These are phyloP conservation scores for Plicaturopsis crispa DNA, from an alignment of 768 basidiomycete species.

Conservation along the genomic window DNA sequence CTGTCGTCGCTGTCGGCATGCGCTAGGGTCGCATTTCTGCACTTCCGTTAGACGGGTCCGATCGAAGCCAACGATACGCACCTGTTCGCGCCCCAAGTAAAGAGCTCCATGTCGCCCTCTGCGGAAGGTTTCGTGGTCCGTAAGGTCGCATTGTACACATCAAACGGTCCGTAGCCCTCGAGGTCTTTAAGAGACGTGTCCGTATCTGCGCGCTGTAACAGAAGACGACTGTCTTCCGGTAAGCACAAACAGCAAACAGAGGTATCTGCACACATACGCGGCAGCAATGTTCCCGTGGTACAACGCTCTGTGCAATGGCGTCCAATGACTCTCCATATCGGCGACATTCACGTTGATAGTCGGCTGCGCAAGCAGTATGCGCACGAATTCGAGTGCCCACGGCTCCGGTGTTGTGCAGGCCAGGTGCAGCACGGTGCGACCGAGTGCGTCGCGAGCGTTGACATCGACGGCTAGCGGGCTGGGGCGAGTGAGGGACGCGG, in stretches of 20 bases:
- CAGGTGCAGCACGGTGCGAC: conserved; percentile 77
- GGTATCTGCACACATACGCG: conserved; percentile 37
- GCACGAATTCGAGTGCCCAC: conserved; percentile 67
- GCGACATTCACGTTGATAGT: conserved; percentile 69
- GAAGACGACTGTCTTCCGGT: conserved; percentile 45
- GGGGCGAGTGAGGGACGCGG: conserved; percentile 51
- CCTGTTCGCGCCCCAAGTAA: conserved; percentile 86
- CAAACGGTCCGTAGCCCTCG: conserved; percentile 89
- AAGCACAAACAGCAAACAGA: conserved; percentile 5
- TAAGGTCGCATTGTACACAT: conserved; percentile 88
- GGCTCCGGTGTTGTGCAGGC: conserved; percentile 60
- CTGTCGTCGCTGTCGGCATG: conserved; percentile 76
- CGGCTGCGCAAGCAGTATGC: conserved; percentile 69
- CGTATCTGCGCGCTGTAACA: conserved; percentile 68
- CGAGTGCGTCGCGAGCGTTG: conserved; percentile 65
- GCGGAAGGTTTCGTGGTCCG: conserved; percentile 56
- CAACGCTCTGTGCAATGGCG: conserved; percentile 80
- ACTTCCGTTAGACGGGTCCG: conserved; percentile 6
- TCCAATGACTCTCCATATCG: conserved; percentile 88
- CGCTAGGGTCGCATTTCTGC: conserved; percentile 84
- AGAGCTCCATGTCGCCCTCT: conserved; percentile 47
- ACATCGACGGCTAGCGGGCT: conserved; percentile 44
- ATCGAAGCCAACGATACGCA: conserved; percentile 16
- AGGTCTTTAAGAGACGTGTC: conserved; percentile 69
- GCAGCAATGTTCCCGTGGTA: conserved; percentile 72